Percentiles rank a stretch among this genome's conserved stretches.
Evolutionary conservation across 2,329 filamentous ascomycete genomes (phyloP).

Genomic region (Diplodia sapinea): DNA sequence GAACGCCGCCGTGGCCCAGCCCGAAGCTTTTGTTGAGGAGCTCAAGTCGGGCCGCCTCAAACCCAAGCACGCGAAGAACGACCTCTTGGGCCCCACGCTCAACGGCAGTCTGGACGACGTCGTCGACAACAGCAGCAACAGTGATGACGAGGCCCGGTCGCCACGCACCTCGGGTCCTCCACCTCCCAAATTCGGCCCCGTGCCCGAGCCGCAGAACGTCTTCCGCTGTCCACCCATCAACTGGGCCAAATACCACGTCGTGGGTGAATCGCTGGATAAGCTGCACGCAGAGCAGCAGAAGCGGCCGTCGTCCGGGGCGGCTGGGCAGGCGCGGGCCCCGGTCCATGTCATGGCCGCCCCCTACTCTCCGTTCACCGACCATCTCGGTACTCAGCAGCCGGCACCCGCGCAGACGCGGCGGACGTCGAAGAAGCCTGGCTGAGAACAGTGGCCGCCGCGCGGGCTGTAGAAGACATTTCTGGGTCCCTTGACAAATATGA

Average conservation of each 20-base stretch:
- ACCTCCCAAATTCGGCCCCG: slow-evolving; percentile 60
- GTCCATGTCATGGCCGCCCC: slow-evolving; percentile 63
- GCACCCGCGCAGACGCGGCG: slow-evolving; percentile 36
- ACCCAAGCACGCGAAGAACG: slow-evolving; percentile 40
- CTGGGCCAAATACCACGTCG: slow-evolving; percentile 93
- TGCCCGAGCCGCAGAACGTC: slow-evolving; percentile 81
- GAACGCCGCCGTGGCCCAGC: slow-evolving; percentile 71
- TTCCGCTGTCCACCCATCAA: slow-evolving; percentile 89
- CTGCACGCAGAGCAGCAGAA: slow-evolving; percentile 79
- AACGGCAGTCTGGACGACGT: slow-evolving; percentile 44
- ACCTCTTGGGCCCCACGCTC: slow-evolving; percentile 47
- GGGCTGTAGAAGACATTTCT: neutral
- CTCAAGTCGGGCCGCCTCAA: slow-evolving; percentile 63
- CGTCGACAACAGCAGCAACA: slow-evolving; percentile 33
- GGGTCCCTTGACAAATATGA: slow-evolving; percentile 8
- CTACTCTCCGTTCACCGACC: slow-evolving; percentile 65
- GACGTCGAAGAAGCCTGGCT: slow-evolving; percentile 44
- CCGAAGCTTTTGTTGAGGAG: slow-evolving; percentile 73
- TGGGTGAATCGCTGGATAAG: slow-evolving; percentile 81
- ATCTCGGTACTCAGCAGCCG: slow-evolving; percentile 41
- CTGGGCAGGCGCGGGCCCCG: slow-evolving; percentile 43
- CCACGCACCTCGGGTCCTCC: slow-evolving; percentile 21
- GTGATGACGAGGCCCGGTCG: slow-evolving; percentile 33
- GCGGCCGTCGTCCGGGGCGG: slow-evolving; percentile 57
- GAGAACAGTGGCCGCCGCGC: neutral